These are phyloP conservation scores for Mycena leptocephala DNA, from an alignment of 768 basidiomycete species.

Conservation along the genomic window DNA sequence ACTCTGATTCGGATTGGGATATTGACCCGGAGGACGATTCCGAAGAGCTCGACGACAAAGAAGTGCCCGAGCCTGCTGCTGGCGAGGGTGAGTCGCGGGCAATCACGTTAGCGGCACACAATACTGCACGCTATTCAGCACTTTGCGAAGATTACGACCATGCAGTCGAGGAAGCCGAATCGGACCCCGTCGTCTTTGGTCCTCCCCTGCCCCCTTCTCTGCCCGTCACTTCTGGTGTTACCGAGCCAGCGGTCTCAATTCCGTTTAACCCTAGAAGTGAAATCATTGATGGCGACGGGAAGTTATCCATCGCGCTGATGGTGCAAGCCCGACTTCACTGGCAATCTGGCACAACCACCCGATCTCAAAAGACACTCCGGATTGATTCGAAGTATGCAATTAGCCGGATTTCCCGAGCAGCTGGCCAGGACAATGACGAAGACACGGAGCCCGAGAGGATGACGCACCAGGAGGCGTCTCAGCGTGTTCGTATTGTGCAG, in stretches of 20 bases:
- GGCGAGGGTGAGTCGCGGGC: neutral
- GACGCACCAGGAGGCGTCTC: conserved; percentile 31
- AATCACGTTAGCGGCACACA: neutral
- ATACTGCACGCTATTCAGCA: conserved; percentile 28
- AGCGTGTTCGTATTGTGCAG: conserved; percentile 21
- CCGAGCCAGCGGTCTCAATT: no score
- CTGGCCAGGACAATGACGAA: neutral
- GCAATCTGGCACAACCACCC: conserved; percentile 16
- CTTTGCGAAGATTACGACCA: conserved; percentile 28
- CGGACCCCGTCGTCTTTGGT: neutral
- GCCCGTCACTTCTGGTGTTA: neutral
- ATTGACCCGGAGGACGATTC: no score
- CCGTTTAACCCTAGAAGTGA: neutral
- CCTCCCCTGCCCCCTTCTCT: neutral
- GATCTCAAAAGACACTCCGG: neutral
- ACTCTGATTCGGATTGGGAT: neutral
- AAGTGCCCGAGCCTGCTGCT: neutral
- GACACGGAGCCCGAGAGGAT: conserved; percentile 12
- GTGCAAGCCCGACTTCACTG: conserved; percentile 13
- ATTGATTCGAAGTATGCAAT: conserved; percentile 13
- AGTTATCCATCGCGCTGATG: conserved; percentile 10
- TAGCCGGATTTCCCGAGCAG: neutral
- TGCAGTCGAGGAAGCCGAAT: neutral
- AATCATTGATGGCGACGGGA: neutral
- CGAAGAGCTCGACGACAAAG: neutral